Evolutionary conservation across 148 eudicot species (phyloP), one percentile per base, ranked within the genome.

Genomic region (Diospyros kaki): DNA sequence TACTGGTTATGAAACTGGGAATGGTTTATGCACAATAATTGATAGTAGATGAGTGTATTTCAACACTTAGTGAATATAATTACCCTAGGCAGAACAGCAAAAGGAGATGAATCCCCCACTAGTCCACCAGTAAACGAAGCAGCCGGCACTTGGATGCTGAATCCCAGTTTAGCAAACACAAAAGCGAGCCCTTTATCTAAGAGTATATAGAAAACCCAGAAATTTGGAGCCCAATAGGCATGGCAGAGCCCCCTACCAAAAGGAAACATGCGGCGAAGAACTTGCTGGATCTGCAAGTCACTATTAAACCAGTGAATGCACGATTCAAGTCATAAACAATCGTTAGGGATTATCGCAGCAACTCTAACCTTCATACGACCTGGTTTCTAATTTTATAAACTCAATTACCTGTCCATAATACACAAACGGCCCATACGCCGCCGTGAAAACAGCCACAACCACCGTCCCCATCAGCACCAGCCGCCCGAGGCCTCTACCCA

Each of bases 221-320:
- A 93, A 78, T 96, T 96, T 55, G 99, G 99, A 86, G 98, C 99
- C 99, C 98, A 96, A 76, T 89, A 96, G 74, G 99, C 99, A 87
- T 96, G 99, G 87, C 98, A 96, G 71, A 96, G 97, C 81, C 99
- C 99, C 88, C 99, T 87, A 73, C 99, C 99, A 85, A 96, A 96
- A 77, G 99, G 99, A 85, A 96, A 96, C 98, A 96, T 91, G 79
- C 94, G 94, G 45, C 79, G 83, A 63, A 96, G 77, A 77, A 96
- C 98, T 88, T 91, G 88, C 68, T 77, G 87, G 73, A 96, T 93
- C 98, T 93, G 98, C 94, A 89, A 82, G 79, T 75, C 72, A 77
- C 59, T 73, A 82, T 0, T 58, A 60, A 64, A 73, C 73, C 5
- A 5, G 79, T 83, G 79, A 84, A 11, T 74, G 73, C 76, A 42